A percentile compares a stretch with the other conserved stretches of the same genome.
These are phyloP conservation scores for Rhizodiscina lignyota DNA, from an alignment of 495 filamentous ascomycete genomes.

Conservation along the genomic window DNA sequence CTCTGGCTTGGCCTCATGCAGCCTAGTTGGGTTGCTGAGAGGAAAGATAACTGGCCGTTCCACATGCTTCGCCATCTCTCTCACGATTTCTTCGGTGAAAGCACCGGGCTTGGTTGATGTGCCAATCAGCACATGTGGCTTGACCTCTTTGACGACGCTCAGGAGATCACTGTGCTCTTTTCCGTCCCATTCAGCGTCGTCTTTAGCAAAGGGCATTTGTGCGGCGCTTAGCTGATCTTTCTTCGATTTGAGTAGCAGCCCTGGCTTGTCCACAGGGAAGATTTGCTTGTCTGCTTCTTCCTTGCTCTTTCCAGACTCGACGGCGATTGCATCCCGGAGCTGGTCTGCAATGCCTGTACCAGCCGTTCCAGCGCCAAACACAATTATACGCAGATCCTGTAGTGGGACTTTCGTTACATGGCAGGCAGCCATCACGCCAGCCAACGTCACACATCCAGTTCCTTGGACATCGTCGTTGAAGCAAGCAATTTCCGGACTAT, in stretches of 20 bases:
- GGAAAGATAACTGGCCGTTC: constrained; percentile 69
- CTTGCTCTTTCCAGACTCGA: constrained; percentile 47
- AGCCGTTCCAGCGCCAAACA: constrained; percentile 75
- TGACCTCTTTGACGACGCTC: constrained; percentile 50
- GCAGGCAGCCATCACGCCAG: constrained; percentile 58
- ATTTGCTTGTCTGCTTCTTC: constrained; percentile 68
- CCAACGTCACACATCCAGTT: constrained; percentile 74
- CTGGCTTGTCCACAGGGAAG: constrained; percentile 78
- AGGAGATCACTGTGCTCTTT: constrained; percentile 40
- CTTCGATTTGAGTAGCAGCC: constrained; percentile 52
- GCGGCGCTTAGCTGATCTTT: constrained; percentile 40
- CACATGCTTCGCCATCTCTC: constrained; percentile 65
- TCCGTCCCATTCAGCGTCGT: constrained; percentile 45
- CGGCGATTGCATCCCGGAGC: constrained; percentile 58
- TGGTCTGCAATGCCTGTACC: constrained; percentile 79
- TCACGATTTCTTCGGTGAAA: constrained; percentile 59
- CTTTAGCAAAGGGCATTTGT: constrained; percentile 49
- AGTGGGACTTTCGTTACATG: constrained; percentile 51
- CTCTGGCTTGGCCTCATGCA: constrained; percentile 69
- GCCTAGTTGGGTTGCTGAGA: constrained; percentile 68
- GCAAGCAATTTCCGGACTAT: constrained; percentile 53
- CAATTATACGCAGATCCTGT: constrained; percentile 47
- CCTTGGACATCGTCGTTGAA: constrained; percentile 92
- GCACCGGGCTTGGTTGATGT: constrained; percentile 68
- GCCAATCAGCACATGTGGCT: constrained; percentile 69